Base-by-base conservation (phyloP, 2,329 filamentous ascomycete species). In the Parascedosporium putredinis region DNA sequence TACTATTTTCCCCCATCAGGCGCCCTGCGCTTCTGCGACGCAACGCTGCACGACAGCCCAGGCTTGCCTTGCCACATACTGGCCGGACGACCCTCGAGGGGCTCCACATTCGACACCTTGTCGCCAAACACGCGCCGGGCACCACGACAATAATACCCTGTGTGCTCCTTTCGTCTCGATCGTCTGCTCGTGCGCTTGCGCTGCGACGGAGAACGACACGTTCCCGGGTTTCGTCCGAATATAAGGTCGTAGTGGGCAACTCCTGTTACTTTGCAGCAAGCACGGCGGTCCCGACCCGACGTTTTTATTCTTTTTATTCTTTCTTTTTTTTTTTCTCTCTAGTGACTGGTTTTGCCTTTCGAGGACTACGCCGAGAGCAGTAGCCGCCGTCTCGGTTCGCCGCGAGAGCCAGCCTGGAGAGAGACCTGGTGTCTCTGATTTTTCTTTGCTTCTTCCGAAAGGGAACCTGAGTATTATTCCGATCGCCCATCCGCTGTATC, bases 1-100 rank as follows among this genome's bases (percentile, higher is more conserved):
- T 36, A 38, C 46, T 48, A 48, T 48, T 48, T 40, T 40, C 33
- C n/a, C 10, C 27, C 44, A 31, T 33, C 27, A 9, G 23, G 16
- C 5, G n/a, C 23, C 14, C 2, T 6, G 14, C 20, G 20, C 9
- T 27, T n/a, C 23, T 25, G 16, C 43, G 27, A 45, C 43, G 43
- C 43, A 45, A 45, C 43, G 23, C 23, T 45, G 43, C 25, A 29
- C 42, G 42, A 29, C 42, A 25, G 27, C 42, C n/a, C n/a, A n/a
- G n/a, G n/a, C n/a, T n/a, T n/a, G n/a, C n/a, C n/a, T n/a, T n/a
- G n/a, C n/a, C n/a, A n/a, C n/a, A n/a, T n/a, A n/a, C n/a, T n/a
- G n/a, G n/a, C n/a, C n/a, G n/a, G n/a, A n/a, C n/a, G n/a, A n/a
- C n/a, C n/a, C n/a, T n/a, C n/a, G n/a, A n/a, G 14, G 23, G 42